A percentile compares a stretch with the other conserved stretches of the same genome.
phyloP scores from a whole-genome alignment of 257 asterid species.

The Penstemon barbatus region DNA sequence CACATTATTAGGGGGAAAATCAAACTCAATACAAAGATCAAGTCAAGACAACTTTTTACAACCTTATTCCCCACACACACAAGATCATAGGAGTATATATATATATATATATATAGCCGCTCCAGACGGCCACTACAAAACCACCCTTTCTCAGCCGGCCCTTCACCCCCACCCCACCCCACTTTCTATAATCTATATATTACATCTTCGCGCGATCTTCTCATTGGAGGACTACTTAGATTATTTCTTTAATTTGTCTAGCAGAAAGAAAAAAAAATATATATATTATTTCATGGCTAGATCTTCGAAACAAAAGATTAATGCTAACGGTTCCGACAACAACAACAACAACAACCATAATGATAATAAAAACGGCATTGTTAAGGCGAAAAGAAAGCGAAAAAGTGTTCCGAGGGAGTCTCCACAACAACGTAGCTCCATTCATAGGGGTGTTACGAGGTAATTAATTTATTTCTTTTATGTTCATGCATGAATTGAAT shows the following conservation, averaged over 20 bases:
- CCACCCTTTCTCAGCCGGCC: constrained; percentile 38
- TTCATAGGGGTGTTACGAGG: constrained; percentile 92
- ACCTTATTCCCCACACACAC: neutral
- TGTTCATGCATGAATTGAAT: neutral
- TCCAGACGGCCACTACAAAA: constrained; percentile 43
- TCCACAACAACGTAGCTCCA: constrained; percentile 85
- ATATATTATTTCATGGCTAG: constrained; percentile 52
- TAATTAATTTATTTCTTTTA: constrained; percentile 1
- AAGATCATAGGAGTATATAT: neutral
- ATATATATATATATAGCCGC: constrained; percentile 31
- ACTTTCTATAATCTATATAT: constrained; percentile 7
- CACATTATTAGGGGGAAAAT: constrained; percentile 27
- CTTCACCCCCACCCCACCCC: constrained; percentile 18
- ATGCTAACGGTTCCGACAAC: constrained; percentile 7
- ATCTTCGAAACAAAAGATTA: constrained; percentile 48
- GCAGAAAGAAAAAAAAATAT: neutral
- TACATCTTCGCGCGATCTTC: neutral
- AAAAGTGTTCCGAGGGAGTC: constrained; percentile 76
- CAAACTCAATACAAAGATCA: constrained; percentile 21
- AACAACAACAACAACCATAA: neutral
- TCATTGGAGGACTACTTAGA: constrained; percentile 16
- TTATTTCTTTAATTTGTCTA: neutral
- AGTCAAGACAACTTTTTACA: constrained; percentile 13
- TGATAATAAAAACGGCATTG: neutral
- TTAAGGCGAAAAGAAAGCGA: constrained; percentile 52